Conservation (phyloP, 345 rosid species). For the Lumnitzera littorea region DNA sequence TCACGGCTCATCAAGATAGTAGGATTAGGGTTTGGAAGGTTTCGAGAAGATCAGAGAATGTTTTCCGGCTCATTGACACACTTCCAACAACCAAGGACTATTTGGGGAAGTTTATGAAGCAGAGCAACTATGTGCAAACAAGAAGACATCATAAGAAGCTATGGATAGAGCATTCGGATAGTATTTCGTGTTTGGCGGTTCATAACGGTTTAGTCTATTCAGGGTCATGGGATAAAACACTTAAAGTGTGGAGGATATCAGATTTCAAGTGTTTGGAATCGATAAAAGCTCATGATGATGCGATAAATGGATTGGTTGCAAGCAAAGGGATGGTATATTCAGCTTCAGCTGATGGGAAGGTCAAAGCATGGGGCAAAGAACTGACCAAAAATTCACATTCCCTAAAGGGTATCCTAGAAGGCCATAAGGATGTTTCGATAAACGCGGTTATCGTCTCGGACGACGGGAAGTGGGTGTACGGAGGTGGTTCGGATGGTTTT, state of each 20-base stretch:
- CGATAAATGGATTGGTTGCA: conserved; percentile 58
- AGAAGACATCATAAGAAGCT: conserved; percentile 57
- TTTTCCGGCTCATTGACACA: conserved; percentile 65
- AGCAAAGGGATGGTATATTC: conserved; percentile 68
- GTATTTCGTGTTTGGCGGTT: conserved; percentile 78
- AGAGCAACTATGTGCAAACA: conserved; percentile 71
- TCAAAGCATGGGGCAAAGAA: conserved; percentile 77
- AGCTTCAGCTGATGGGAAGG: conserved; percentile 85
- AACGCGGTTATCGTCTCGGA: conserved; percentile 64
- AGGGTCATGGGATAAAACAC: conserved; percentile 91
- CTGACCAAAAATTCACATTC: conserved; percentile 50
- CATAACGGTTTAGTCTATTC: conserved; percentile 63
- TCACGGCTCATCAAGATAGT: conserved; percentile 92
- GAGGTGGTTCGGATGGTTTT: conserved; percentile 87
- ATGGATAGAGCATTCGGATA: conserved; percentile 85
- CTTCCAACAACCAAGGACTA: conserved; percentile 83
- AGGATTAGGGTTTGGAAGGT: conserved; percentile 86
- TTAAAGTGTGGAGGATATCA: conserved; percentile 82
- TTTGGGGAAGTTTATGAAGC: conserved; percentile 73
- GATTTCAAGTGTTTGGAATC: conserved; percentile 88
- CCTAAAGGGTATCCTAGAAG: conserved; percentile 64
- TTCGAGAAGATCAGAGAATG: conserved; percentile 58
- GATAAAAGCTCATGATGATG: conserved; percentile 82
- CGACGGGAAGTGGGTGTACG: conserved; percentile 63
- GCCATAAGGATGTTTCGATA: conserved; percentile 66